Base-by-base conservation (phyloP, 192 early-diverging fungal genomes). In the Backusella mclennaniae region DNA sequence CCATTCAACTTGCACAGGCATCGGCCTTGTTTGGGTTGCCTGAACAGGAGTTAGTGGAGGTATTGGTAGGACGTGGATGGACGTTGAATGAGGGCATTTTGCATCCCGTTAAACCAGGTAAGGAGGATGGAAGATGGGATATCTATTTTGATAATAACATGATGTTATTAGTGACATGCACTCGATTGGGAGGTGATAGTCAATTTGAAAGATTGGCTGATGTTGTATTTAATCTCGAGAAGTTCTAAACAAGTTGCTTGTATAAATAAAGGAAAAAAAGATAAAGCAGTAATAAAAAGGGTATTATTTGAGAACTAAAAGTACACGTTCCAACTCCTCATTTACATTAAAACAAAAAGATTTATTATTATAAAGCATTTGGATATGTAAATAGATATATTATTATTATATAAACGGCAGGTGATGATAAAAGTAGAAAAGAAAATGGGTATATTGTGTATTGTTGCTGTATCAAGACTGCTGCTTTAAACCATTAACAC, bases 181-280 rank as follows among this genome's bases (percentile, higher is more conserved):
- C 39, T 31, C 70, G 42, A 17, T 26, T 71, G 21, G 44, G 7
- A 71, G 33, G 15, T 71, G 70, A 44, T 71, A 19, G 6, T 42
- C 39, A 71, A 49, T 71, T 71, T 35, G 70, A 26, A 31, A 44
- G 42, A 19, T 44, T 71, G 39, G 35, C 44, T 33, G 70, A 71
- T 49, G 42, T 71, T 71, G 41, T 71, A 6, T 31, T 71, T 31
- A 71, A 71, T 33, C 44, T 71, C 14, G 70, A 71, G 19, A 71
- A 71, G 26, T 71, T 71, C 17, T 71, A 49, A 19, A 17, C 14
- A 44, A 44, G 15, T 44, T 44, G 38, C 38, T 39, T 39, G 36
- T 15, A 44, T 15, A 31, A 29, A 46, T 39, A 29, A 46, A 49
- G 41, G 3, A 70, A 41, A 42, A 21, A 39, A 21, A 29, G 21